A percentile compares a stretch with the other conserved stretches of the same genome.
Conservation (phyloP, 1,284 basidiomycete genomes). For the Leccinum fuscescens region DNA sequence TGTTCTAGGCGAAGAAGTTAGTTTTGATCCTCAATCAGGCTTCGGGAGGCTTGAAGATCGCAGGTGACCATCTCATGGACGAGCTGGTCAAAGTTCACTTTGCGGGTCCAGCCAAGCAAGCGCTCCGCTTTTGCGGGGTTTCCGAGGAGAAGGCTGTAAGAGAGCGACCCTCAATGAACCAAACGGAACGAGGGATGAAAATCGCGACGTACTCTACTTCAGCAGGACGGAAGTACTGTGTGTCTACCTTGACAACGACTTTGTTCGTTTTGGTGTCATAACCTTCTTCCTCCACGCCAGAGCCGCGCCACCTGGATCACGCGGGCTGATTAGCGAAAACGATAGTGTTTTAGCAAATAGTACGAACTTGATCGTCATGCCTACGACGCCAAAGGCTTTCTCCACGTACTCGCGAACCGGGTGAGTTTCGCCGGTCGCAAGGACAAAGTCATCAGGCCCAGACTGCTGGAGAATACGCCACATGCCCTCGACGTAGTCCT, state of each 20-base stretch:
- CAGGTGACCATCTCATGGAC: slow-evolving; percentile 87
- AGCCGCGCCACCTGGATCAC: slow-evolving; percentile 65
- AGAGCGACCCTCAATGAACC: slow-evolving; percentile 10
- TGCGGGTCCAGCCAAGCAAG: slow-evolving; percentile 82
- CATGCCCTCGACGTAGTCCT: slow-evolving; percentile 92
- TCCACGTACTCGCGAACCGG: slow-evolving; percentile 87
- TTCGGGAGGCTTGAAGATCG: slow-evolving; percentile 68
- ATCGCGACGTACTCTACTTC: slow-evolving; percentile 79
- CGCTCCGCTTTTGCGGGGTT: slow-evolving; percentile 84
- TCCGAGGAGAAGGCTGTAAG: slow-evolving; percentile 67
- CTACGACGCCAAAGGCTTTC: slow-evolving; percentile 73
- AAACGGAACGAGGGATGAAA: slow-evolving; percentile 1
- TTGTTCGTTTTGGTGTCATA: slow-evolving; percentile 64
- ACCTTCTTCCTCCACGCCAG: slow-evolving; percentile 73
- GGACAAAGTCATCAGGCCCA: slow-evolving; percentile 80
- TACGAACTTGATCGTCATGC: slow-evolving; percentile 61
- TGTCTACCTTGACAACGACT: slow-evolving; percentile 77
- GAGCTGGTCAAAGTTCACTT: slow-evolving; percentile 75
- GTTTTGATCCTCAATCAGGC: slow-evolving; percentile 79
- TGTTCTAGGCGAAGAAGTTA: slow-evolving; percentile 29
- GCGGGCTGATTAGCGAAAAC: not conserved
- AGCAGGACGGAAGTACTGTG: slow-evolving; percentile 82
- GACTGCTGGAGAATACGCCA: slow-evolving; percentile 92
- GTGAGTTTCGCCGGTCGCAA: slow-evolving; percentile 91
- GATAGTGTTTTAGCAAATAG: not conserved